These are phyloP conservation scores for Penicillium sp. DNA, from an alignment of 2,329 filamentous ascomycete species.

Conservation along the genomic window DNA sequence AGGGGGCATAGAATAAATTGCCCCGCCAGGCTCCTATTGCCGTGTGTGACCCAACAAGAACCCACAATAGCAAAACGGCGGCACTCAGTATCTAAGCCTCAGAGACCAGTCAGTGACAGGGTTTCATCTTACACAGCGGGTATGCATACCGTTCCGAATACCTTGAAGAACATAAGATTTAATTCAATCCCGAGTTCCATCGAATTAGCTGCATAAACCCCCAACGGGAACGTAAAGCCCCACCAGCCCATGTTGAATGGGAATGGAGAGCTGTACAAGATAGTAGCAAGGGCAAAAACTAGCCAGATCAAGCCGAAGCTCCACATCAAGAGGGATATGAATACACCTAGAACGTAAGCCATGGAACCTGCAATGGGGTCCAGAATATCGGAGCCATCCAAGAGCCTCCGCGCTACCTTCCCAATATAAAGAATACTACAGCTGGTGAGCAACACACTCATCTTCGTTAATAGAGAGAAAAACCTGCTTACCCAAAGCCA, in stretches of 20 bases:
- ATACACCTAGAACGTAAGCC: slow-evolving; percentile 62
- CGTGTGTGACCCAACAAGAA: slow-evolving; percentile 53
- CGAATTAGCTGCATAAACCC: slow-evolving; percentile 49
- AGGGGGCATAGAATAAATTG: slow-evolving; percentile 55
- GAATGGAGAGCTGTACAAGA: slow-evolving; percentile 47
- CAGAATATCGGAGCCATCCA: slow-evolving; percentile 46
- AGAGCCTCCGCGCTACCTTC: slow-evolving; percentile 46
- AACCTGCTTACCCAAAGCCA: slow-evolving; percentile 55
- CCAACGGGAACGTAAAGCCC: slow-evolving; percentile 62
- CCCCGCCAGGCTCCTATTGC: slow-evolving; percentile 50
- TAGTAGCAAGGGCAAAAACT: slow-evolving; percentile 56
- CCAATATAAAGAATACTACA: slow-evolving; percentile 55
- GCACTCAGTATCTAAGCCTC: slow-evolving; percentile 48
- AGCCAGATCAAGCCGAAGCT: slow-evolving; percentile 61
- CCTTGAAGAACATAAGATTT: slow-evolving; percentile 56
- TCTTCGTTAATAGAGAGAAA: background rate
- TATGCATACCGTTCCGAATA: slow-evolving; percentile 52
- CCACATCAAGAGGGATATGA: slow-evolving; percentile 61
- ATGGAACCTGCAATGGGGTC: slow-evolving; percentile 53
- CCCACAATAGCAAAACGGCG: slow-evolving; percentile 56
- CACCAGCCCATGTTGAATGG: slow-evolving; percentile 66
- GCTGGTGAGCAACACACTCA: slow-evolving; percentile 22
- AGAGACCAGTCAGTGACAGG: background rate
- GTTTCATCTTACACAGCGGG: accelerated
- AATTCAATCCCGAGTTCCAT: slow-evolving; percentile 53